Percentiles rank a stretch among this genome's conserved stretches.
phyloP scores from a whole-genome alignment of 768 basidiomycete genomes.

The Podaxis rugospora region DNA sequence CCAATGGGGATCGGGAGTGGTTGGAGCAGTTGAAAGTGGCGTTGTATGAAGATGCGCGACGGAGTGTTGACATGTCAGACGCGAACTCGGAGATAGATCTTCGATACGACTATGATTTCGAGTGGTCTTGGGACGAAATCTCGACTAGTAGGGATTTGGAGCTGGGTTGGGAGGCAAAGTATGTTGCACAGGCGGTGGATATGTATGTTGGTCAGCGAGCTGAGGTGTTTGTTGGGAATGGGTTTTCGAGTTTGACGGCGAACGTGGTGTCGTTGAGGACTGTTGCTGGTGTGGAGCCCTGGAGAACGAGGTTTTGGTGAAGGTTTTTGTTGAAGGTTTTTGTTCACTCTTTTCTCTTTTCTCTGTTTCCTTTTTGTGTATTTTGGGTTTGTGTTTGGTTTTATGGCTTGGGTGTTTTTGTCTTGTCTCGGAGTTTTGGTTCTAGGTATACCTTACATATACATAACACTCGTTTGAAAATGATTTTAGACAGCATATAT shows the following conservation, averaged over 20 bases:
- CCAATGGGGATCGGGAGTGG: constrained; percentile 54
- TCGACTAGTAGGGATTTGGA: constrained; percentile 50
- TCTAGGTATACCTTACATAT: too few species aligned
- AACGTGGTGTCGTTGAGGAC: constrained; percentile 31
- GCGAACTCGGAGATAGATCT: not conserved
- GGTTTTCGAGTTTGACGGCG: constrained; percentile 38
- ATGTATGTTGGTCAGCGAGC: constrained; percentile 66
- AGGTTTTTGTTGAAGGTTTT: constrained; percentile 6
- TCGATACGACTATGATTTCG: constrained; percentile 1
- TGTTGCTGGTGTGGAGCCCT: constrained; percentile 23
- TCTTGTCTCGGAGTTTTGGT: too few species aligned
- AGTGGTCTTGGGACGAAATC: constrained; percentile 43
- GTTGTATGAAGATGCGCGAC: constrained; percentile 18
- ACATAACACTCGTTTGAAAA: too few species aligned
- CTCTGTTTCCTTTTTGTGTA: too few species aligned
- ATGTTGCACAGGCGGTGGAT: constrained; percentile 56
- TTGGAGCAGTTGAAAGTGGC: constrained; percentile 38
- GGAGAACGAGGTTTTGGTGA: constrained; percentile 30
- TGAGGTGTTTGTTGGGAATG: constrained; percentile 66
- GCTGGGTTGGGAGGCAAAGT: constrained; percentile 50
- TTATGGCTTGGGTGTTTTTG: too few species aligned
- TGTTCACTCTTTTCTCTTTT: not conserved
- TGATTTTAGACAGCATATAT: too few species aligned
- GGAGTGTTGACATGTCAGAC: not conserved
- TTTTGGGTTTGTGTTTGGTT: too few species aligned